Evolutionary conservation across 2,329 filamentous ascomycete species (phyloP), one percentile per base, ranked within the genome.

Genomic region (Aspergillus thermomutatus): DNA sequence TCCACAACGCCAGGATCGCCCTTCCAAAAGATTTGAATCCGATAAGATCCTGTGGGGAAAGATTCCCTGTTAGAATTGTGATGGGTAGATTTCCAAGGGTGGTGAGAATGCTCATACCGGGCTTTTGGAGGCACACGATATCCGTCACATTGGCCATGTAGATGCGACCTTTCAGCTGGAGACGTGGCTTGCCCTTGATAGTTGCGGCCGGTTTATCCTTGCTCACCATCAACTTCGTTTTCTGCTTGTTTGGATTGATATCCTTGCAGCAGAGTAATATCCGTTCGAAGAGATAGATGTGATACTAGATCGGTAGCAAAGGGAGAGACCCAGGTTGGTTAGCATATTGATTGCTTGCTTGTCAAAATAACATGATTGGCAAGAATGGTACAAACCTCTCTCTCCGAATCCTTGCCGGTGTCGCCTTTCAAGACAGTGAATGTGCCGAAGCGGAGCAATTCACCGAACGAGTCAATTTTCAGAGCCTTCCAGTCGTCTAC

Each of bases 121-220:
- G 90, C 74, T 92, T 96, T 50, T 88, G 87, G 58, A 94, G 81
- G 19, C 89, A 92, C 45, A 96, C 81, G n/a, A 96, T 88, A 72
- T 97, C 91, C 41, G 92, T 97, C 54, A 99, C 93, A 69, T 99
- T 99, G 65, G 92, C 92, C 92, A 99, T 97, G 77, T 97, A 97
- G 67, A 99, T 99, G 52, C 94, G 87, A 41, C 94, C 94, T 76
- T 99, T 99, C 28, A 99, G 82, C 75, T 97, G 92, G 59, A 97
- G 81, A 64, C 83, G 84, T 27, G 81, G 78, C 75, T 93, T 96
- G 45, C 88, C 89, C 66, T 85, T 89, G 71, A 85, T 87, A 72
- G 87, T 90, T 56, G 85, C 82, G 17, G 79, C 69, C 19, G 79
- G 87, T 70, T 91, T 93, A 55, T 91, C 90, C 72, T 89, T 91